Evolutionary conservation across 768 basidiomycete species (phyloP).

Genomic region (Lactifluus subvellereus): DNA sequence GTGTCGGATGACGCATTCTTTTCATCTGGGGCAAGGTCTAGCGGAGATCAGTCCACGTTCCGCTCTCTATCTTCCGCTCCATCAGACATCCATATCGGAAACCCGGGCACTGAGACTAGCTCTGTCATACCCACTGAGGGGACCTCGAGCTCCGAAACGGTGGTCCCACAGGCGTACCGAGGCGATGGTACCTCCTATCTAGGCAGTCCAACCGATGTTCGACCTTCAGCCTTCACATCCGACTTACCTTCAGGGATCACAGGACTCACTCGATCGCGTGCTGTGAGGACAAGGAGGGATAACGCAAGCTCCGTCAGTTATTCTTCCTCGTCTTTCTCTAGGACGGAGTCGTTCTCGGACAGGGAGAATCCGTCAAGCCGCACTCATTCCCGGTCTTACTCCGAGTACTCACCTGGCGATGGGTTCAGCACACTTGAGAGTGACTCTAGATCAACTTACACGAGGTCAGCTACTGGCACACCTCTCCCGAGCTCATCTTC

Average conservation of each 20-base stretch:
- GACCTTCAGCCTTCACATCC: slow-evolving; percentile 38
- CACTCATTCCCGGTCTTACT: slow-evolving; percentile 28
- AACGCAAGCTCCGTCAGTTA: slow-evolving; percentile 40
- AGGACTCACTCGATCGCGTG: slow-evolving; percentile 51
- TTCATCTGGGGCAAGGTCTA: slow-evolving; percentile 36
- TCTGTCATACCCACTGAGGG: slow-evolving; percentile 36
- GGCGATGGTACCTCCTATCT: background rate
- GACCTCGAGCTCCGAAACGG: slow-evolving; percentile 28
- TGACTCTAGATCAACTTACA: slow-evolving; percentile 16
- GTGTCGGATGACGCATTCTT: slow-evolving; percentile 45
- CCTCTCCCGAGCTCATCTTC: slow-evolving; percentile 34
- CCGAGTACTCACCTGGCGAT: slow-evolving; percentile 25
- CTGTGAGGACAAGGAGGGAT: slow-evolving; percentile 45
- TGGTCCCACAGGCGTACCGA: slow-evolving; percentile 16
- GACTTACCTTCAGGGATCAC: slow-evolving; percentile 38
- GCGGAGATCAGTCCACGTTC: slow-evolving; percentile 32
- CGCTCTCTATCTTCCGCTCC: slow-evolving; percentile 35
- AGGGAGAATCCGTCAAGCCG: slow-evolving; percentile 48
- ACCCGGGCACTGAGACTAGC: slow-evolving; percentile 28
- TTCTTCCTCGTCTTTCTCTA: slow-evolving; percentile 36
- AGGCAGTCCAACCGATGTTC: background rate
- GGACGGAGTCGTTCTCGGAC: slow-evolving; percentile 45
- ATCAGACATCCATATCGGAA: slow-evolving; percentile 27
- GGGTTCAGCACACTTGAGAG: slow-evolving; percentile 24
- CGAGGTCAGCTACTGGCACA: slow-evolving; percentile 15